Percentiles rank a stretch among this genome's conserved stretches.
phyloP scores from a whole-genome alignment of 2,329 filamentous ascomycete species.

The Diaporthe citri region DNA sequence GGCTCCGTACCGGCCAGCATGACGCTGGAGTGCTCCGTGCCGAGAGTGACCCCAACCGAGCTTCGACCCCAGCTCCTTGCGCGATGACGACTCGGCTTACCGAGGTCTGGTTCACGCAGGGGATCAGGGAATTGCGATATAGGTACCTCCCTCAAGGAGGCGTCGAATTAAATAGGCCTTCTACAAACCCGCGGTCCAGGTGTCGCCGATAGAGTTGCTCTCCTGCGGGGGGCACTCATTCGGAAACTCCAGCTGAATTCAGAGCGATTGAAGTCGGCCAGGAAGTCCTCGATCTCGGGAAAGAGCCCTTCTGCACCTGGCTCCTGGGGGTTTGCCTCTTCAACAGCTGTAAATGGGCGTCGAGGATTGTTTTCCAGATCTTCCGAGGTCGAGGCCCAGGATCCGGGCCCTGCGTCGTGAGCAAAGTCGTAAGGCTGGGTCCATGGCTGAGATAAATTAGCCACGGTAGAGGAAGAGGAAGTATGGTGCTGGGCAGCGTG shows the following conservation, averaged over 20 bases:
- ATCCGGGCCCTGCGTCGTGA: neutral
- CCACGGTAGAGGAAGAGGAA: neutral
- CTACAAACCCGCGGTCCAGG: neutral
- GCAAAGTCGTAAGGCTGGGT: neutral
- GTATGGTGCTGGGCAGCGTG: neutral
- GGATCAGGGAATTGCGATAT: neutral
- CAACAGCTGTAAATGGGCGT: neutral
- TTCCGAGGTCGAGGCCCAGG: neutral
- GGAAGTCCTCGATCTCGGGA: slow-evolving; percentile 11
- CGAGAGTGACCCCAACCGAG: neutral
- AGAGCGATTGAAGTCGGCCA: slow-evolving; percentile 4
- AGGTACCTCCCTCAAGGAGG: neutral
- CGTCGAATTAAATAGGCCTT: neutral
- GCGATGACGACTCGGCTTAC: neutral
- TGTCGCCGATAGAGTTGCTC: neutral
- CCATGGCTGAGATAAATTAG: neutral
- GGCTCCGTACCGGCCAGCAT: neutral
- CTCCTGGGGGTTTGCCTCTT: neutral
- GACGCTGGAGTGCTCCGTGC: slow-evolving; percentile 4
- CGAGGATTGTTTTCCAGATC: neutral
- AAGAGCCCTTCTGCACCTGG: neutral
- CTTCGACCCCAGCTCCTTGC: neutral
- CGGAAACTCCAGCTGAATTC: slow-evolving; percentile 14
- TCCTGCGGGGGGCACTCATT: neutral
- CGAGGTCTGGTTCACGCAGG: neutral